Evolutionary conservation across 2,329 filamentous ascomycete species (phyloP).

Genomic region (Aspergillus brunneoviolaceus): DNA sequence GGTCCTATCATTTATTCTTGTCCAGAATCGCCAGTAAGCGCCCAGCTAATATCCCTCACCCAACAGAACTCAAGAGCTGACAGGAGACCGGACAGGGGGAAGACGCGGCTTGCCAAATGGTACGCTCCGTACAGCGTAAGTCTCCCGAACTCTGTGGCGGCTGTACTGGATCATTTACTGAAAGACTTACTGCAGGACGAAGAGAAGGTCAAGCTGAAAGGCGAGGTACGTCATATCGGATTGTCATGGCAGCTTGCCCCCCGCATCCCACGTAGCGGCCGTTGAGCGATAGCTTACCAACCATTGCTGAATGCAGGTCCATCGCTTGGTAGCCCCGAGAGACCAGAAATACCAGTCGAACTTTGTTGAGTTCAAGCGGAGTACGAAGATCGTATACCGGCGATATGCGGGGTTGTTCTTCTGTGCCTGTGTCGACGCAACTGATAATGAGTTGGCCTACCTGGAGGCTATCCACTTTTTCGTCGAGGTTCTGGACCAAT

Average conservation of each 20-base stretch:
- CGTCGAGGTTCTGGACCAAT: slow-evolving; percentile 95
- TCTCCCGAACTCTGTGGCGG: slow-evolving; percentile 9
- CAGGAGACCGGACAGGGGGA: slow-evolving; percentile 65
- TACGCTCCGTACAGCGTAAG: slow-evolving; percentile 88
- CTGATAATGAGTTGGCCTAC: slow-evolving; percentile 96
- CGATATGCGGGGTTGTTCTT: slow-evolving; percentile 98
- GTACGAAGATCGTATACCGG: slow-evolving; percentile 92
- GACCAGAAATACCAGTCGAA: slow-evolving; percentile 99
- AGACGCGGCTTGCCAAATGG: slow-evolving; percentile 98
- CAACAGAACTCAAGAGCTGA: slow-evolving; percentile 17
- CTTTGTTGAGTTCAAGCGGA: slow-evolving; percentile 77
- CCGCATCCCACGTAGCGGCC: slow-evolving; percentile 1
- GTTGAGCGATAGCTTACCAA: slow-evolving; percentile 9
- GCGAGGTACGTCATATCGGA: slow-evolving; percentile 64
- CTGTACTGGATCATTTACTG: not conserved
- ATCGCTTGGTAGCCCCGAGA: slow-evolving; percentile 93
- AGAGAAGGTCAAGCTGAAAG: slow-evolving; percentile 98
- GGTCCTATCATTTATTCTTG: slow-evolving; percentile 83
- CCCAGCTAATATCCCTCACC: not conserved
- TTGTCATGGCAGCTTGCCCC: not conserved
- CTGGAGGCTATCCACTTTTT: slow-evolving; percentile 99
- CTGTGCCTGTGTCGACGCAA: slow-evolving; percentile 97
- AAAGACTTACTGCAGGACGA: slow-evolving; percentile 63
- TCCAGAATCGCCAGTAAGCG: slow-evolving; percentile 80
- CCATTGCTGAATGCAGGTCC: slow-evolving; percentile 59